Base-by-base conservation (phyloP, 1,284 basidiomycete species). In the Irpex sp. region DNA sequence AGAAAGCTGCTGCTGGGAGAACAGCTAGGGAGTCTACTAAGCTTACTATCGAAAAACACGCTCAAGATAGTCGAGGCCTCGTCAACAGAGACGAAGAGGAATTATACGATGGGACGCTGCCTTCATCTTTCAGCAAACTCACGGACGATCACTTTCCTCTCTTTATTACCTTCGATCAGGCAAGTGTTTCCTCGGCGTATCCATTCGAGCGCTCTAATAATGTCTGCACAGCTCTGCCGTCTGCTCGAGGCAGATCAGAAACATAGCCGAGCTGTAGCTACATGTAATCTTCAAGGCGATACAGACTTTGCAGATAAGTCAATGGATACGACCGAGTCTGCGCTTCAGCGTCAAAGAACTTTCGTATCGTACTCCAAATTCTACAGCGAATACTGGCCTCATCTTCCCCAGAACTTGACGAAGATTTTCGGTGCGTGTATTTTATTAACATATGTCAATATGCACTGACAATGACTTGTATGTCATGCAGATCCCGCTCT, bases 131-230 rank as follows among this genome's bases (percentile, higher is more conserved):
- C 65, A 85, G 86, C 49, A 78, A 81, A 11, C 74, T 92, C 3
- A 68, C 77, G 36, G 87, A 88, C 36, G 70, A 77, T 0, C 84
- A 92, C 69, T 92, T 91, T 63, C 90, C 90, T 0, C 71, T 92
- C 61, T 92, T 92, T 64, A 69, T 89, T 6, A 89, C 88, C 0
- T 87, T 85, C 56, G 83, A 89, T 65, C 78, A 80, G 63, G 89
- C 89, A 65, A 39, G 76, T 43, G n/a, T 43, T 43, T 43, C n/a
- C 35, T 13, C 17, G 55, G 37, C 4, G 51, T 7, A 31, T 53
- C 47, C 6, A 49, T 5, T 17, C 19, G 13, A 11, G 13, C 13
- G n/a, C 43, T 43, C 8, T 26, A 33, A 58, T 39, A 43, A 15
- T 21, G 43, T 11, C 8, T 62, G 43, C 15, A 9, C 62, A 84